Conservation (phyloP, 257 asterid genomes). For the Solanum lycopersicoides region DNA sequence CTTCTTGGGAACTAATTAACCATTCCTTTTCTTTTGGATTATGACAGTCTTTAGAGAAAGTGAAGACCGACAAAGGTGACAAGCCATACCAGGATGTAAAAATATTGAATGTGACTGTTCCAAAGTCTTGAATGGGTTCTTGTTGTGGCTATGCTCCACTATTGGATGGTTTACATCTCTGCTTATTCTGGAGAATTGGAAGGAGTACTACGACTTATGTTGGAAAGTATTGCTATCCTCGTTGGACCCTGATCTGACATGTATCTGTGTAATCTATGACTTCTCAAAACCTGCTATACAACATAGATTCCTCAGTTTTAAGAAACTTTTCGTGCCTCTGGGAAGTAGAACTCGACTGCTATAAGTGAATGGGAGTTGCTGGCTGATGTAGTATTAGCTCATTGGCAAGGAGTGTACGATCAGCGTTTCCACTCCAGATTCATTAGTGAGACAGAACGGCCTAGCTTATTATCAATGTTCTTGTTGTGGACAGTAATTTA, state of each 20-base stretch:
- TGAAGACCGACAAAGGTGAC: constrained; percentile 84
- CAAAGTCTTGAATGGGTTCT: constrained; percentile 31
- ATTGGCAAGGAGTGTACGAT: not conserved
- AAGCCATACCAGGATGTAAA: constrained; percentile 91
- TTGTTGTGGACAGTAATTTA: not conserved
- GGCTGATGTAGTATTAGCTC: not conserved
- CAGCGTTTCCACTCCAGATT: not conserved
- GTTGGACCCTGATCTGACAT: not conserved
- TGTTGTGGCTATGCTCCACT: not conserved
- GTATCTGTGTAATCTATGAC: not conserved
- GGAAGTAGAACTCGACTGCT: not conserved
- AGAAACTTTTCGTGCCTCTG: not conserved
- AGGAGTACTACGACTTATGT: not conserved
- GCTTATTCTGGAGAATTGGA: not conserved
- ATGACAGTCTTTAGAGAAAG: constrained; percentile 83
- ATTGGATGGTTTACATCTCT: not conserved
- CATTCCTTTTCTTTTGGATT: not conserved
- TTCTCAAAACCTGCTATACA: not conserved
- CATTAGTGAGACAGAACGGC: not conserved
- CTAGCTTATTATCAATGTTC: not conserved
- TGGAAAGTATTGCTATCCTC: not conserved
- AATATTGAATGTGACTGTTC: constrained; percentile 83
- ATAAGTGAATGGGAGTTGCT: not conserved
- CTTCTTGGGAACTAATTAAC: not conserved
- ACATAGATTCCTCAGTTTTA: not conserved